Evolutionary conservation across 176 grass and related monocot species (phyloP).

Genomic region (Saccharum officinarum): DNA sequence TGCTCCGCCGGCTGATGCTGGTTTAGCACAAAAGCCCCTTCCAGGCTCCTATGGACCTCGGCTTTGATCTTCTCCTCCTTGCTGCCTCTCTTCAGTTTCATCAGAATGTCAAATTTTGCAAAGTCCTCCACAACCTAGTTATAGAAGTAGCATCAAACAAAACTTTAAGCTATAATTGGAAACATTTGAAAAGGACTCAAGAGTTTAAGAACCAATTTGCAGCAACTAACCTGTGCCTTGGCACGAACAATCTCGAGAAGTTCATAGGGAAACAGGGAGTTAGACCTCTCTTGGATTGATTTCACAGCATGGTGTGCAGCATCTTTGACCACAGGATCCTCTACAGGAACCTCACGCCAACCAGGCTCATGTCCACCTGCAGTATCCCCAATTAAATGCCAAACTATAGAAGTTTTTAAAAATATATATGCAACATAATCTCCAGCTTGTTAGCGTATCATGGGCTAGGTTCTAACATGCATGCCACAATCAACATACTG

Average conservation of each 20-base stretch:
- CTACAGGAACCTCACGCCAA: constrained; percentile 60
- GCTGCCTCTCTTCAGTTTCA: constrained; percentile 88
- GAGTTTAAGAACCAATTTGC: neutral
- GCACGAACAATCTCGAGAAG: constrained; percentile 71
- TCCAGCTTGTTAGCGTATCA: neutral
- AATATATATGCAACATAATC: neutral
- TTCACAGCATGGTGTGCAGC: constrained; percentile 82
- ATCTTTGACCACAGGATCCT: constrained; percentile 85
- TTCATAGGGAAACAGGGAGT: constrained; percentile 74
- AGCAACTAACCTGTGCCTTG: constrained; percentile 59
- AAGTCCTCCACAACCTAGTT: constrained; percentile 63
- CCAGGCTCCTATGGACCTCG: constrained; percentile 86
- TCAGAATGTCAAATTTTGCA: constrained; percentile 75
- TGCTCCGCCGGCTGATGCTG: constrained; percentile 60
- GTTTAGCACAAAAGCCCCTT: constrained; percentile 78
- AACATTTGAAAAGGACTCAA: neutral
- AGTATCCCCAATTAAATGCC: constrained; percentile 1
- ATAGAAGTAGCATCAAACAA: constrained; percentile 7
- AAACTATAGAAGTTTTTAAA: neutral
- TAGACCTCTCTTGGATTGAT: constrained; percentile 76
- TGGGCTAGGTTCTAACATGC: neutral
- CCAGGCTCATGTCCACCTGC: constrained; percentile 70
- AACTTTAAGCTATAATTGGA: neutral
- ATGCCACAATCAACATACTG: neutral
- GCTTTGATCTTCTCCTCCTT: constrained; percentile 88